Evolutionary conservation across 495 filamentous ascomycete species (phyloP).

Genomic region (Penicillium fimorum): DNA sequence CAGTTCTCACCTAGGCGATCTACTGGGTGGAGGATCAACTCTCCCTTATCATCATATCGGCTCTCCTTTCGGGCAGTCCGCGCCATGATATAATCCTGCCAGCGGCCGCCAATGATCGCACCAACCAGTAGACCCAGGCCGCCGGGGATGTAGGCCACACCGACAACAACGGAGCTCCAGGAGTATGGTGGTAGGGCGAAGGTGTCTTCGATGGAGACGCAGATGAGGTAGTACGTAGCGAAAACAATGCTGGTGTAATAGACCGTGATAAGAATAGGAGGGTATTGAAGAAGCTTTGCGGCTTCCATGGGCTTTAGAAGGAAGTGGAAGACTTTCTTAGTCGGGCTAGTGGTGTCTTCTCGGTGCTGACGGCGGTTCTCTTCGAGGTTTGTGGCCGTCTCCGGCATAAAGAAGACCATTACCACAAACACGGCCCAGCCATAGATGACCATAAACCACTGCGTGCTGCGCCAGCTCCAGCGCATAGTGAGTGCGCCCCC

Average conservation of each 20-base stretch:
- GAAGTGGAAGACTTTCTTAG: not conserved
- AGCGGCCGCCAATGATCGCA: not conserved
- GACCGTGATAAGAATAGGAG: not conserved
- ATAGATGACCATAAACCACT: not conserved
- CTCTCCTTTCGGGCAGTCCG: not conserved
- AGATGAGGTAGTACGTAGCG: not conserved
- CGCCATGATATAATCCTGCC: not conserved
- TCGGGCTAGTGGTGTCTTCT: not conserved
- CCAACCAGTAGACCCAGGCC: not conserved
- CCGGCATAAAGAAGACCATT: not conserved
- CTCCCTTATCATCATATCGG: not conserved
- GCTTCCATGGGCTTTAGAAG: not conserved
- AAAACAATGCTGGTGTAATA: not conserved
- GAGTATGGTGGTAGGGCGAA: not conserved
- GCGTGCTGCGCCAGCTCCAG: not conserved
- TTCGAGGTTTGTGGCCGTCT: not conserved
- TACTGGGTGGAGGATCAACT: not conserved
- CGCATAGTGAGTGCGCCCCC: not conserved
- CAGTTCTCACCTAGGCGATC: not conserved
- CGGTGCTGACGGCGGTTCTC: not conserved
- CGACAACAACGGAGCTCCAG: not conserved
- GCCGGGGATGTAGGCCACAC: not conserved
- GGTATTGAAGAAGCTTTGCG: not conserved
- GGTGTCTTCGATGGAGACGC: not conserved
- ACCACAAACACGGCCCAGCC: not conserved